phyloP scores from a whole-genome alignment of 2,329 filamentous ascomycete species.

The Eutypa lata region DNA sequence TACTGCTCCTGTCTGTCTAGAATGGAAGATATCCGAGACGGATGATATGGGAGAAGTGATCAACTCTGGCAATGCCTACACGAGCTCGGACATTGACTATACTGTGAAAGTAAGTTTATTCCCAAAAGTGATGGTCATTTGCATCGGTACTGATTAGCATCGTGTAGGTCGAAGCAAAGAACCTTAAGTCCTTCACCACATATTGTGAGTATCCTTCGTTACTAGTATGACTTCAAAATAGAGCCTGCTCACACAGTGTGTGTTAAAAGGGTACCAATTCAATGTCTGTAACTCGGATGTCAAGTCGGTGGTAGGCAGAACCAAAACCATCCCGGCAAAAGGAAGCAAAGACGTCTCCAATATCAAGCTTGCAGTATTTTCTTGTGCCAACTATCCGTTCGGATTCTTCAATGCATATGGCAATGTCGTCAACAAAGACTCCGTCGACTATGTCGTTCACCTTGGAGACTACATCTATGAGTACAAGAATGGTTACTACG shows the following conservation, averaged over 20 bases:
- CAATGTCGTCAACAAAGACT: constrained; percentile 56
- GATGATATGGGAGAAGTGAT: constrained; percentile 36
- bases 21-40: constrained; percentile 58
- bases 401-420: constrained; percentile 61
- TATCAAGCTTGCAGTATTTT: constrained; percentile 67
- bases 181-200: constrained; percentile 58
- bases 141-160: too few relatives aligned
- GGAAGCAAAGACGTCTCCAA: constrained; percentile 54
- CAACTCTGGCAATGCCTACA: constrained; percentile 59
- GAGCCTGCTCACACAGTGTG: neutral
- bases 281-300: constrained; percentile 61
- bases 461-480: constrained; percentile 52
- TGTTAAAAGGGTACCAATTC: constrained; percentile 64
- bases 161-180: constrained; percentile 62
- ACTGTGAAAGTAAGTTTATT: constrained; percentile 58
- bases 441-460: constrained; percentile 58
- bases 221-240: neutral
- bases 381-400: constrained; percentile 64
- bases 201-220: constrained; percentile 43
- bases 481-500: constrained; percentile 39
- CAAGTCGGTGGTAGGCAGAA: constrained; percentile 61
- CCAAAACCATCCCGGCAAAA: constrained; percentile 63
- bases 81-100: constrained; percentile 70
- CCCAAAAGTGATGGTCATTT: constrained; percentile 3
- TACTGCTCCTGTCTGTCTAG: constrained; percentile 62